Evolutionary conservation across 2,329 filamentous ascomycete genomes (phyloP).

Genomic region (Curvularia eragrostidis): DNA sequence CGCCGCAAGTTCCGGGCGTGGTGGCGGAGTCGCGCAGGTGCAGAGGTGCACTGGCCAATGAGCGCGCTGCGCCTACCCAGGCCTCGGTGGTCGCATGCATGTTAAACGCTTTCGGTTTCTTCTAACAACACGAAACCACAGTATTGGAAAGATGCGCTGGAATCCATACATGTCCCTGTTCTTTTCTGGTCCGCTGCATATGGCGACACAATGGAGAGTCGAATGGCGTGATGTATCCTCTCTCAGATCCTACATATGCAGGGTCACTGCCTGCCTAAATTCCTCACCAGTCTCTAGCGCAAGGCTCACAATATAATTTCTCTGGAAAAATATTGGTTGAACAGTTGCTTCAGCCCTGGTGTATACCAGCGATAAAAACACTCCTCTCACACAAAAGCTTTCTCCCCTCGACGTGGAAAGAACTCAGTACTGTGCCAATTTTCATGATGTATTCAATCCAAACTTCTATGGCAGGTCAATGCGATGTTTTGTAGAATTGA

Average conservation of each 20-base stretch:
- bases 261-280: background rate
- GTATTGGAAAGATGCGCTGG: background rate
- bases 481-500: too few species aligned
- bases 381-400: background rate
- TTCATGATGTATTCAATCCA: too few species aligned
- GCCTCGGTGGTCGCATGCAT: background rate
- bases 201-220: background rate
- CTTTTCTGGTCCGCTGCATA: background rate
- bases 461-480: too few species aligned
- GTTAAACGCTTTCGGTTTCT: background rate
- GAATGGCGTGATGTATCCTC: background rate
- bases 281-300: background rate
- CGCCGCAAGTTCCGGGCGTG: conserved; percentile 26
- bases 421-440: too few species aligned
- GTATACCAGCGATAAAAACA: background rate
- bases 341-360: background rate
- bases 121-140: background rate
- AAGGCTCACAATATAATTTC: background rate
- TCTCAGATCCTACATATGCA: background rate
- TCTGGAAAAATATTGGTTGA: background rate
- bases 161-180: background rate
- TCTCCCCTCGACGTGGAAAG: too few species aligned
- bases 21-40: conserved; percentile 32
- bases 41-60: conserved; percentile 17
- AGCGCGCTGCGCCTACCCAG: conserved; percentile 6